Percentiles rank a stretch among this genome's conserved stretches.
Evolutionary conservation across 2,329 filamentous ascomycete species (phyloP).

Genomic region (Coniochaeta hoffmannii): DNA sequence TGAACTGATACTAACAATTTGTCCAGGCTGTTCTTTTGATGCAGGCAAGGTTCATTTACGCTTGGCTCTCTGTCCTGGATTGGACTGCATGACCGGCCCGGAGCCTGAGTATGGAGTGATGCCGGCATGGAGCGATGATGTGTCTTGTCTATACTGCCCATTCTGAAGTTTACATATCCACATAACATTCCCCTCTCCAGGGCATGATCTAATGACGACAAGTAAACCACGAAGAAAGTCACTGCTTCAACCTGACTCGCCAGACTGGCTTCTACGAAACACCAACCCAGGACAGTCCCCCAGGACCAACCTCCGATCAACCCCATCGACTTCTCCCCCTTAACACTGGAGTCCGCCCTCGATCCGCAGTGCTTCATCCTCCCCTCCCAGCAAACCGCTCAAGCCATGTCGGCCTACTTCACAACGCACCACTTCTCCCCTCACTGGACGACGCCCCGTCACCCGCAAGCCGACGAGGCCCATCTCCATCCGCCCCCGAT

Average conservation of each 20-base stretch:
- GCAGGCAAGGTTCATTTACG: too few species aligned
- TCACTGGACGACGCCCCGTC: slow-evolving; percentile 1
- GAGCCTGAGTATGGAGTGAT: not conserved
- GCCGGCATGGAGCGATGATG: not conserved
- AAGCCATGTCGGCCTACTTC: slow-evolving; percentile 7
- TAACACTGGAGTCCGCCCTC: not conserved
- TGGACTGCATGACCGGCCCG: not conserved
- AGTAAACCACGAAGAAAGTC: not conserved
- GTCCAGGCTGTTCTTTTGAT: too few species aligned
- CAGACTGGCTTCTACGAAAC: not conserved
- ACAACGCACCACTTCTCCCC: slow-evolving; percentile 7
- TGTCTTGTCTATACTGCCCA: not conserved
- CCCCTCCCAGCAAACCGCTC: not conserved
- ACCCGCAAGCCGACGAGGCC: not conserved
- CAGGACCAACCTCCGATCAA: not conserved
- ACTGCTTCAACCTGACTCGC: not conserved
- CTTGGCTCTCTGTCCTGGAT: not conserved
- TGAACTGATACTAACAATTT: not conserved
- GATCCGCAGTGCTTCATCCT: not conserved
- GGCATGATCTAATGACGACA: not conserved
- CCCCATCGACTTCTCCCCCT: not conserved
- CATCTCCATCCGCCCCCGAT: not conserved
- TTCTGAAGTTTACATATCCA: not conserved
- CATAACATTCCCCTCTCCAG: not conserved
- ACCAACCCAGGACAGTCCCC: not conserved